phyloP scores from a whole-genome alignment of 2,329 filamentous ascomycete genomes.

The Aspergillus fructus region DNA sequence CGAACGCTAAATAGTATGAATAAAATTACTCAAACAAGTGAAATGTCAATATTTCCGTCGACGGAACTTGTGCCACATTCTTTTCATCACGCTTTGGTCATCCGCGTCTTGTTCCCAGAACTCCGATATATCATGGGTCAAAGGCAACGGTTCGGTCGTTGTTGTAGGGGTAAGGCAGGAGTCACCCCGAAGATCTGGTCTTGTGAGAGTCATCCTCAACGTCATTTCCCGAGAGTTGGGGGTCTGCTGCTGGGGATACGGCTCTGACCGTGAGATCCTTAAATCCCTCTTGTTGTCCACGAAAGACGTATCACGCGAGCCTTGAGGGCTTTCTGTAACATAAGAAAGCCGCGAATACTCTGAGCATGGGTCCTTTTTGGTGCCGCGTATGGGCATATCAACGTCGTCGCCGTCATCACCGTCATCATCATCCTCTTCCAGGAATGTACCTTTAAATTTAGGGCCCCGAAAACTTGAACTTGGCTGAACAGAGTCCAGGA shows the following conservation, averaged over 20 bases:
- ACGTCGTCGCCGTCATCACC: constrained; percentile 45
- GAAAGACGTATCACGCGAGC: constrained; percentile 16
- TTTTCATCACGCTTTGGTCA: constrained; percentile 41
- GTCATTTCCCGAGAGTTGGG: constrained; percentile 83
- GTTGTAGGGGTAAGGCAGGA: constrained; percentile 55
- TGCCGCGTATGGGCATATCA: constrained; percentile 36
- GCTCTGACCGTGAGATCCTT: constrained; percentile 27
- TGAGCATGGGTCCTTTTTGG: constrained; percentile 24
- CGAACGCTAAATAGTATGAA: background rate
- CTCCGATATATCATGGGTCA: constrained; percentile 42
- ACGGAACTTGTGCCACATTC: constrained; percentile 45
- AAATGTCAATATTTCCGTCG: background rate
- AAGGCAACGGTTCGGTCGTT: constrained; percentile 55
- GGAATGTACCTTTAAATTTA: constrained; percentile 52
- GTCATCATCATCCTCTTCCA: constrained; percentile 49
- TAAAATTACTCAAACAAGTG: background rate
- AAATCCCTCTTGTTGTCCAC: constrained; percentile 18
- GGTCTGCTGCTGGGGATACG: constrained; percentile 54
- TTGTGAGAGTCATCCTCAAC: constrained; percentile 88
- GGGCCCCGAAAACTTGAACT: constrained; percentile 40
- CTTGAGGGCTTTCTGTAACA: constrained; percentile 12
- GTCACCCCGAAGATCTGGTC: constrained; percentile 70
- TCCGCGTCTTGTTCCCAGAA: constrained; percentile 46
- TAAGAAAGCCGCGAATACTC: constrained; percentile 13
- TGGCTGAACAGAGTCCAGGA: constrained; percentile 17